These are phyloP conservation scores for Pichia scutulata DNA, from an alignment of 805 yeast genomes.

Conservation along the genomic window DNA sequence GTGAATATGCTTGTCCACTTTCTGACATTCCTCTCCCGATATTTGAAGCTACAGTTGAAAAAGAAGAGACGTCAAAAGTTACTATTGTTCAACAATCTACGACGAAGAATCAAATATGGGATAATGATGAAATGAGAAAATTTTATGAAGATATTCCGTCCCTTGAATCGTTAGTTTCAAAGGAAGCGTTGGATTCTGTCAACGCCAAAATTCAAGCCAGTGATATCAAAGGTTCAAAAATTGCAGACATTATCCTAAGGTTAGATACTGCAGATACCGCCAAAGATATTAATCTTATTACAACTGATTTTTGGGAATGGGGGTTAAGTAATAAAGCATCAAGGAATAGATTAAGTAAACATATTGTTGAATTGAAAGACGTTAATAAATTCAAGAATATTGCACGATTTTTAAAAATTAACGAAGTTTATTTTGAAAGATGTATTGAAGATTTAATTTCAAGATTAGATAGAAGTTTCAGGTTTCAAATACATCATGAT, in stretches of 20 bases:
- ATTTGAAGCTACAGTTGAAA: slow-evolving; percentile 23
- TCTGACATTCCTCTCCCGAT: slow-evolving; percentile 34
- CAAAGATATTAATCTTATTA: slow-evolving; percentile 43
- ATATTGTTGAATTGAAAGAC: slow-evolving; percentile 43
- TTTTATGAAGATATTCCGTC: slow-evolving; percentile 56
- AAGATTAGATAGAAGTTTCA: slow-evolving; percentile 50
- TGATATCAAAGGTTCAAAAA: slow-evolving; percentile 12
- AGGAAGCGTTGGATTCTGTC: slow-evolving; percentile 13
- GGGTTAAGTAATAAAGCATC: slow-evolving; percentile 67
- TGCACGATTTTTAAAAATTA: slow-evolving; percentile 63
- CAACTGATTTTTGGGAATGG: slow-evolving; percentile 39
- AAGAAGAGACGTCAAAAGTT: slow-evolving; percentile 19
- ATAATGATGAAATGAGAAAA: slow-evolving; percentile 50
- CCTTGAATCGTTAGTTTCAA: slow-evolving; percentile 28
- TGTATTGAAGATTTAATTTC: slow-evolving; percentile 45
- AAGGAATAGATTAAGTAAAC: slow-evolving; percentile 47
- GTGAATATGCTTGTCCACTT: slow-evolving; percentile 36
- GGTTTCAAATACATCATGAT: slow-evolving; percentile 50
- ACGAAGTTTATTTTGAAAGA: slow-evolving; percentile 40
- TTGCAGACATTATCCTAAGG: slow-evolving; percentile 10
- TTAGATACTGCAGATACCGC: slow-evolving; percentile 35
- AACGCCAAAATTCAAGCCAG: slow-evolving; percentile 3
- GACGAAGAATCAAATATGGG: slow-evolving; percentile 41
- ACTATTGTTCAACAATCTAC: slow-evolving; percentile 15
- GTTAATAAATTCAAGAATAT: slow-evolving; percentile 41